Conservation (phyloP, 2,329 filamentous ascomycete genomes). For the Cadophora sp. region DNA sequence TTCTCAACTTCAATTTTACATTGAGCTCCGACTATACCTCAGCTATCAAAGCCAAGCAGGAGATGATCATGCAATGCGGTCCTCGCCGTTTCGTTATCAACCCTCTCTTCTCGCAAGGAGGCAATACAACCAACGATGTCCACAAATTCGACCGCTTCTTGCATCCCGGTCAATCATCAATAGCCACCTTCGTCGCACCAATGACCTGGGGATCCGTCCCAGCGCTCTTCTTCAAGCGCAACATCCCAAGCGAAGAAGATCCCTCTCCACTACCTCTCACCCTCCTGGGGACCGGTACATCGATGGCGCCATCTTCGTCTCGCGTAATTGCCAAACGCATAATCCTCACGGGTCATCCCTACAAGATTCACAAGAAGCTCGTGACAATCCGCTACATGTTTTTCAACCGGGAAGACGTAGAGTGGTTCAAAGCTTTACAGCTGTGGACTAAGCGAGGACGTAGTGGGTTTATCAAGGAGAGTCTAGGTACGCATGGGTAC, state of each 20-base stretch:
- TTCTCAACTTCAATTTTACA: slow-evolving; percentile 88
- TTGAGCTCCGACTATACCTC: slow-evolving; percentile 77
- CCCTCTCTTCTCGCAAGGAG: slow-evolving; percentile 87
- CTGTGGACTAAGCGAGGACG: slow-evolving; percentile 92
- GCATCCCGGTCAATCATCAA: slow-evolving; percentile 86
- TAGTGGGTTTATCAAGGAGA: slow-evolving; percentile 91
- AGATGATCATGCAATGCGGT: slow-evolving; percentile 90
- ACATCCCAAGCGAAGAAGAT: slow-evolving; percentile 52
- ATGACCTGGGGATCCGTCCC: slow-evolving; percentile 94
- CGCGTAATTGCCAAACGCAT: slow-evolving; percentile 93
- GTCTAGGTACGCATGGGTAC: slow-evolving; percentile 96
- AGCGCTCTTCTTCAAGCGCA: slow-evolving; percentile 82
- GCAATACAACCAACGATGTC: slow-evolving; percentile 92
- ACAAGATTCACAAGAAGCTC: slow-evolving; percentile 97
- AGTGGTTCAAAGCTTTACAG: slow-evolving; percentile 97
- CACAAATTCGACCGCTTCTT: slow-evolving; percentile 95
- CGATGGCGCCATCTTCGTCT: slow-evolving; percentile 75
- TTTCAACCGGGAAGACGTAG: slow-evolving; percentile 93
- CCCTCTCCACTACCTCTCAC: slow-evolving; percentile 60
- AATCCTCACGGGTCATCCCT: slow-evolving; percentile 93
- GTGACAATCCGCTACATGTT: slow-evolving; percentile 99
- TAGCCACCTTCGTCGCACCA: slow-evolving; percentile 89
- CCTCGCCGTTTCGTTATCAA: slow-evolving; percentile 86
- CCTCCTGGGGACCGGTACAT: slow-evolving; percentile 86
- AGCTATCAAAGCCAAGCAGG: slow-evolving; percentile 89